Evolutionary conservation across 208 protist species (phyloP).

Genomic region (Angomonas deanei): DNA sequence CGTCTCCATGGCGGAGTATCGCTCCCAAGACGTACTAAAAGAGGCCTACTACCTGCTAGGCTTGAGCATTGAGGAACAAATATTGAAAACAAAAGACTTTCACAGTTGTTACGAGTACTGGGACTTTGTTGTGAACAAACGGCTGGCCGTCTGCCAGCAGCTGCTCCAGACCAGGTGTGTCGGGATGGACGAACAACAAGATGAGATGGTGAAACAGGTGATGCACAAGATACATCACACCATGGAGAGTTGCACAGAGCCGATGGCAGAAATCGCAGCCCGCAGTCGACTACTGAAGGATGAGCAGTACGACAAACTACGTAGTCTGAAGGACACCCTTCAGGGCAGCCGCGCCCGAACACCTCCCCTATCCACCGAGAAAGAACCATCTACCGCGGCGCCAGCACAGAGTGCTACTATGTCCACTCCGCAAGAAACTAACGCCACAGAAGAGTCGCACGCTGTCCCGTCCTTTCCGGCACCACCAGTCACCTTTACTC

Average conservation of each 20-base stretch:
- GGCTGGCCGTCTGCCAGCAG: slow-evolving; percentile 27
- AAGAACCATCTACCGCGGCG: not conserved
- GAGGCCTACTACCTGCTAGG: slow-evolving; percentile 50
- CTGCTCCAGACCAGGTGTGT: slow-evolving; percentile 18
- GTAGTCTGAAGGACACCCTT: not conserved
- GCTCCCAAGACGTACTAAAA: slow-evolving; percentile 21
- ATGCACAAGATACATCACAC: slow-evolving; percentile 27
- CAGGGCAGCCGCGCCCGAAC: slow-evolving; percentile 1
- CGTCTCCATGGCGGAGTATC: slow-evolving; percentile 21
- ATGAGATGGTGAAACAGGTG: not conserved
- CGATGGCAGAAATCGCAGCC: slow-evolving; percentile 35
- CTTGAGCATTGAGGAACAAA: slow-evolving; percentile 62
- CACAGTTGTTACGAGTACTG: slow-evolving; percentile 48
- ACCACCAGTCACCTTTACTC: not conserved
- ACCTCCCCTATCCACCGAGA: not conserved
- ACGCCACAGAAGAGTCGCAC: not conserved
- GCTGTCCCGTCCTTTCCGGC: not conserved
- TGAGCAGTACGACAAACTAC: slow-evolving; percentile 48
- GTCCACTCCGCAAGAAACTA: not conserved
- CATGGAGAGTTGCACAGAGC: slow-evolving; percentile 13
- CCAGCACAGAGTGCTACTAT: not conserved
- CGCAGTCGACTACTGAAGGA: slow-evolving; percentile 41
- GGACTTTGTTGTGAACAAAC: slow-evolving; percentile 40
- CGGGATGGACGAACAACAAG: not conserved
- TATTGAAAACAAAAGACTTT: slow-evolving; percentile 55